Evolutionary conservation across 495 filamentous ascomycete species (phyloP), one percentile per base, ranked within the genome.

Genomic region (Penicillium crystallinum): DNA sequence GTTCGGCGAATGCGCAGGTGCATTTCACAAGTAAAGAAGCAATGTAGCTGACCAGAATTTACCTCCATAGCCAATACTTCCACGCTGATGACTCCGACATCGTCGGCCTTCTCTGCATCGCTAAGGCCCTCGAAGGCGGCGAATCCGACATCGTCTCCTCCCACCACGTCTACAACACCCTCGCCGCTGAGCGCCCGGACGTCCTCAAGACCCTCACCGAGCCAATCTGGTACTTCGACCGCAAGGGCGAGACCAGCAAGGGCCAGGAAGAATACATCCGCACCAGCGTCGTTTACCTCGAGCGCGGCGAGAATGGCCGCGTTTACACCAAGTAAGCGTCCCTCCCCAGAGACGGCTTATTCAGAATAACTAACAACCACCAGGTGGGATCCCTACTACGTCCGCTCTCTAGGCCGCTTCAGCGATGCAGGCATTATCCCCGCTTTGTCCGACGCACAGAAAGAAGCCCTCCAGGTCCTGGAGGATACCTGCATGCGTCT

Each of bases 181-280:
- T 96, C 6, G 84, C 88, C 64, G 60, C 55, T 8, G 83, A 91
- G 64, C 81, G 86, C 4, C 91, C 90, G 0, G 90, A 93, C 56
- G 85, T 95, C 7, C 80, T 88, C 0, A 79, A 85, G 67, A 81
- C 81, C 29, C 74, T 96, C 43, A 84, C 85, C 2, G 69, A 82
- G 52, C 89, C 90, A 0, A 82, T 87, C 58, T 96, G 91, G 90
- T 95, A 93, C 71, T 93, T 96, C 63, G 91, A 96, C 66, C 88
- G 90, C 54, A 96, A 96, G 70, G 91, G 91, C 37, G 91, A 95
- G 72, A 82, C 79, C 2, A 83, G 78, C 30, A 73, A 76, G 33
- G 89, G 87, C 23, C 74, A 95, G 68, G 82, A 91, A 33, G 82
- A 85, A 46, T 96, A 81, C 61, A 87, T 92, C 63, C 77, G 79